phyloP scores from a whole-genome alignment of 108 stramenopile species.

The Mayamaea pseudoterrestris region DNA sequence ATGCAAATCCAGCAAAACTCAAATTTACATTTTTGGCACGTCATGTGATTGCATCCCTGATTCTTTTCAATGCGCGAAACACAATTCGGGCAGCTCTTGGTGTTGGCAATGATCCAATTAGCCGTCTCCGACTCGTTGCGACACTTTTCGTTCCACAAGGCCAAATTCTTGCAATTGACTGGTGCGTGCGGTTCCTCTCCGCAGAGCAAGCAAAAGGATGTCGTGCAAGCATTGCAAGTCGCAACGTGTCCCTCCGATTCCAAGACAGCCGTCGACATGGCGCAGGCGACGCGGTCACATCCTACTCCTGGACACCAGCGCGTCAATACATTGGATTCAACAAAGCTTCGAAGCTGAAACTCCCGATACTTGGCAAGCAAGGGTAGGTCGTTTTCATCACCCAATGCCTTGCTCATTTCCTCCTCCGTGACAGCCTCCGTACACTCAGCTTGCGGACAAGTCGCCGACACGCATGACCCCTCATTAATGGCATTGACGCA shows the following conservation, averaged over 20 bases:
- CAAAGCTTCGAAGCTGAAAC: conserved; percentile 86
- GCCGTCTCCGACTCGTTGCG: conserved; percentile 94
- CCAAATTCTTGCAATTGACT: conserved; percentile 58
- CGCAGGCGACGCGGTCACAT: conserved; percentile 86
- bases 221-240: conserved; percentile 4
- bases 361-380: conserved; percentile 47
- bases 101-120: conserved; percentile 98
- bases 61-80: conserved; percentile 97
- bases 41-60: conserved; percentile 99
- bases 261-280: conserved; percentile 38
- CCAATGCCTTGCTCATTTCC: conserved; percentile 35
- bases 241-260: conserved; percentile 46
- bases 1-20: conserved; percentile 99
- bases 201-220: conserved; percentile 9
- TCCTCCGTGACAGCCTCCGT: conserved; percentile 74
- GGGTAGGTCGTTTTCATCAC: conserved; percentile 25
- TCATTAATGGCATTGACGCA: conserved; percentile 57
- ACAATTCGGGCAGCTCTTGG: conserved; percentile 97
- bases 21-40: conserved; percentile 47
- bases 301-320: conserved; percentile 96
- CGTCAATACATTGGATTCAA: conserved; percentile 84
- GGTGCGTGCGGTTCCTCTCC: conserved; percentile 89
- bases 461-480: conserved; percentile 63
- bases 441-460: conserved; percentile 89
- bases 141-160: conserved; percentile 89